phyloP scores from a whole-genome alignment of 768 basidiomycete species.

The Psilocybe cubensis region DNA sequence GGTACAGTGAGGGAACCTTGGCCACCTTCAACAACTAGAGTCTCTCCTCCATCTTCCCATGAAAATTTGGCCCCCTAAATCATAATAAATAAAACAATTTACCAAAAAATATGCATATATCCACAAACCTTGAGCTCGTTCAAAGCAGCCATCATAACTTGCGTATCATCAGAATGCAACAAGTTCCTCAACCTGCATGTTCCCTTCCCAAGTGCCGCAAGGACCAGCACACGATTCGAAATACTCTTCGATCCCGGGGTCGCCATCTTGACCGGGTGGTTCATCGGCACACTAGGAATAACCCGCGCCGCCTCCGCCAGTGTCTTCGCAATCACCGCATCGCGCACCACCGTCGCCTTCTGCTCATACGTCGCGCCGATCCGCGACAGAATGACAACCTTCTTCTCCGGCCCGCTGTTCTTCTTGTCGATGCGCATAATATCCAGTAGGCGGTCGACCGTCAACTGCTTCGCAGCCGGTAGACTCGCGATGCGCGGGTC shows the following conservation, averaged over 20 bases:
- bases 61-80: slow-evolving; percentile 84
- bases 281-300: slow-evolving; percentile 64
- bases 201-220: slow-evolving; percentile 90
- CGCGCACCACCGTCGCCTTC: slow-evolving; percentile 84
- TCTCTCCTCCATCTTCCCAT: slow-evolving; percentile 98
- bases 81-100: background rate
- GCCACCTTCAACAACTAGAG: slow-evolving; percentile 89
- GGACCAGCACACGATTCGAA: slow-evolving; percentile 90
- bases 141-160: slow-evolving; percentile 98
- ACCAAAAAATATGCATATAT: background rate
- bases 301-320: slow-evolving; percentile 83
- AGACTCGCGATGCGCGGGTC: slow-evolving; percentile 80
- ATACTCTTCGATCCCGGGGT: slow-evolving; percentile 98
- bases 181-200: slow-evolving; percentile 89
- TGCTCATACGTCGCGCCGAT: slow-evolving; percentile 94
- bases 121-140: slow-evolving; percentile 75
- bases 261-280: slow-evolving; percentile 70
- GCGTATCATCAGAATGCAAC: slow-evolving; percentile 96
- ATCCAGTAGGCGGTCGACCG: slow-evolving; percentile 82
- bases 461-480: slow-evolving; percentile 71
- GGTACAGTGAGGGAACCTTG: slow-evolving; percentile 81
- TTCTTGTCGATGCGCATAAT: slow-evolving; percentile 99
- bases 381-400: slow-evolving; percentile 87
- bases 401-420: slow-evolving; percentile 91
- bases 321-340: slow-evolving; percentile 80